Percentiles rank a stretch among this genome's conserved stretches.
phyloP scores from a whole-genome alignment of 2,329 filamentous ascomycete genomes.

The Pyricularia grisea region DNA sequence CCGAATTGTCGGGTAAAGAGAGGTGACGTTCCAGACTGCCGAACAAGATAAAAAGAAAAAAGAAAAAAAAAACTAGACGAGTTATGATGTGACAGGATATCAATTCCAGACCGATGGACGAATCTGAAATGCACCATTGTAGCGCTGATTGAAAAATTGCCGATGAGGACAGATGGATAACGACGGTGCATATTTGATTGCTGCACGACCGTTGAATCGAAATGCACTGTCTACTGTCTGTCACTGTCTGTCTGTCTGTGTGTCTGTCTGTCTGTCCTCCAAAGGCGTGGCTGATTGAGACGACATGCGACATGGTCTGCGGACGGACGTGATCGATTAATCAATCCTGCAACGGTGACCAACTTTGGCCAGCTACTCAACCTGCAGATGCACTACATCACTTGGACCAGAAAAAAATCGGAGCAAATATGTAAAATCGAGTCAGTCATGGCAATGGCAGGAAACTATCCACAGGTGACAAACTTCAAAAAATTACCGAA shows the following conservation, averaged over 20 bases:
- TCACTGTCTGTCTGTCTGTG: too few relatives aligned
- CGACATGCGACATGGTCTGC: not conserved
- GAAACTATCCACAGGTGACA: not conserved
- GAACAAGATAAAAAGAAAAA: too few relatives aligned
- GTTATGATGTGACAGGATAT: not conserved
- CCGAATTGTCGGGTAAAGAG: not conserved
- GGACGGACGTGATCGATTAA: too few relatives aligned
- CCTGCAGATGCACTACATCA: not conserved
- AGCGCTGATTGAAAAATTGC: not conserved
- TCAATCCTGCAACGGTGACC: too few relatives aligned
- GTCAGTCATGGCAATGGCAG: not conserved
- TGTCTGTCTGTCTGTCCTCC: not conserved
- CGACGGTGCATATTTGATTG: not conserved
- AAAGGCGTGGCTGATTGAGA: not conserved
- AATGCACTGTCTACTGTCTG: too few relatives aligned
- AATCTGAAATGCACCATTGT: not conserved
- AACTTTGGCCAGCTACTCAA: too few relatives aligned
- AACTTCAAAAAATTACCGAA: not conserved
- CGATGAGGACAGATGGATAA: not conserved
- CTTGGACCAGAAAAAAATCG: not conserved
- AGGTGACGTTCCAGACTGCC: not conserved
- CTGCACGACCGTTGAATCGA: not conserved
- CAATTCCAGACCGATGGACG: not conserved
- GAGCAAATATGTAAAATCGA: not conserved
- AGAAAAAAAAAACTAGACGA: not conserved